Evolutionary conservation across 2,329 filamentous ascomycete genomes (phyloP).

Genomic region (Myriosclerotinia scirpicola): DNA sequence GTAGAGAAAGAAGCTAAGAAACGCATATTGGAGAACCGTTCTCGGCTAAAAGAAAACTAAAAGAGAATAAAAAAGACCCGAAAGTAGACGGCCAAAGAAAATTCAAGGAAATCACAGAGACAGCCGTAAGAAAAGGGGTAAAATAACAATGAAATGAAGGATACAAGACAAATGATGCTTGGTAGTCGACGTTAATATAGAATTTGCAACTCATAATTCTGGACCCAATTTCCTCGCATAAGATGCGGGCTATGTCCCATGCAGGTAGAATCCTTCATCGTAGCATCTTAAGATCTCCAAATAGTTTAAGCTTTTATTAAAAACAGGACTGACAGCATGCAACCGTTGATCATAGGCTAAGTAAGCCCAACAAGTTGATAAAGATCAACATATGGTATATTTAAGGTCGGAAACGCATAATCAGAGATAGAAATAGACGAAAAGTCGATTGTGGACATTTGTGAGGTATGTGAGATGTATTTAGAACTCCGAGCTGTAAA

Average conservation of each 20-base stretch:
- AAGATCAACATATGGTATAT: not conserved
- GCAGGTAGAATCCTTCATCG: not conserved
- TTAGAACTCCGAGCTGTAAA: not conserved
- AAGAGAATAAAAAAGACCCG: not conserved
- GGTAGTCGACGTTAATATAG: not conserved
- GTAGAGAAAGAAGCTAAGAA: not conserved
- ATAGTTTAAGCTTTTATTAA: too few species aligned
- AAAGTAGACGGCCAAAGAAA: not conserved
- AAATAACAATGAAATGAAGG: too few species aligned
- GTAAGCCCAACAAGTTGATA: not conserved
- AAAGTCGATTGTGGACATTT: not conserved
- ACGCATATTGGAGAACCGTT: not conserved
- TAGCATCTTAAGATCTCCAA: not conserved
- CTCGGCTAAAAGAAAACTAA: not conserved
- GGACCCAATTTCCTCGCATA: not conserved
- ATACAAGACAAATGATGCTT: not conserved
- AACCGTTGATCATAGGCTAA: not conserved
- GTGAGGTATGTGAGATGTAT: not conserved
- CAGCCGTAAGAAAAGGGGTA: not conserved
- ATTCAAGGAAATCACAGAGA: not conserved
- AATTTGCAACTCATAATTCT: not conserved
- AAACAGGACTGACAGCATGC: not conserved
- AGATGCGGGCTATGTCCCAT: not conserved
- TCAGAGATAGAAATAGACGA: not conserved
- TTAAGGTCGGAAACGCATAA: not conserved